Base-by-base conservation (phyloP, 805 yeast species). In the Teunomyces tritomae region DNA sequence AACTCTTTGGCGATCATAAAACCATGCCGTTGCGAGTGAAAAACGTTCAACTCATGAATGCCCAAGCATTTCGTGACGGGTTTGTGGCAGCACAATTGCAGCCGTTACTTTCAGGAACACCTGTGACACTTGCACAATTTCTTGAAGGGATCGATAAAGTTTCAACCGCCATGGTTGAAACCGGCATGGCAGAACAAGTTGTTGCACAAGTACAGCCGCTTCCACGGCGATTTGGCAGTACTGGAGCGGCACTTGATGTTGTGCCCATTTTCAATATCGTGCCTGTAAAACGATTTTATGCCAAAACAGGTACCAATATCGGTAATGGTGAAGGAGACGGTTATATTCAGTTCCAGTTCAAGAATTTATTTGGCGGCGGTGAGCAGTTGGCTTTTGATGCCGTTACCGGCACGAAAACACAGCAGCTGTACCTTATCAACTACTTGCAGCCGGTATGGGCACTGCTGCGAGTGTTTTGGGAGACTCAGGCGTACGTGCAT, bases 291-390 rank as follows among this genome's bases (percentile, higher is more conserved):
- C 77, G 79, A 54, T 86, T 90, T 57, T 77, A 79, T 50, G 91
- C 96, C 45, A 87, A 87, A 57, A 88, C 97, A 1, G 99, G 99
- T 3, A 94, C 98, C 1, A 91, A 90, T 64, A 80, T 94, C 6
- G 98, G 98, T 1, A 92, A 94, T 61, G 96, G 96, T 28, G 98
- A 94, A 70, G 99, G 97, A 28, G 94, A 88, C 61, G 98, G 97
- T 1, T 90, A 91, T 60, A 76, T 89, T 41, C 84, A 88, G 28
- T 80, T 91, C 47, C 90, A 63, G 71, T 56, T 78, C 61, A 72
- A 72, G 45, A 80, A 80, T 56, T 58, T 80, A 14, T 77, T 79
- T 65, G 85, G 84, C 0, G 85, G 84, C 8, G 83, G 78, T 3
- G 85, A 80, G 52, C 64, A 63, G 32, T 53, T 80, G 28, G 67